Conservation (phyloP, 208 protist genomes). For the Crithidia brevicula region DNA sequence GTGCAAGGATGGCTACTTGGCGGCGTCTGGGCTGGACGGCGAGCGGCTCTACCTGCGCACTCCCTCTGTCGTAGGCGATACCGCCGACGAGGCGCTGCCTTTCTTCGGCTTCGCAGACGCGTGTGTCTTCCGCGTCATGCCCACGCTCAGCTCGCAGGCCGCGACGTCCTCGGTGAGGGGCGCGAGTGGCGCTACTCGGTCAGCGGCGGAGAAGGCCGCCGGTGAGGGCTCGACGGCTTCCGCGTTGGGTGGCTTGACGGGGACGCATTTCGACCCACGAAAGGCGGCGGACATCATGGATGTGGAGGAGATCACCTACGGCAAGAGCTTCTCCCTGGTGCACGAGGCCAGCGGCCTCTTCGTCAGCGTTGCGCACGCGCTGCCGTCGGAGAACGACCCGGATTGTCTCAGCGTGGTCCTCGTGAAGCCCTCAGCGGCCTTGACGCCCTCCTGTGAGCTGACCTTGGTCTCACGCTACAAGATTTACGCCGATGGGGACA, state of each 20-base stretch:
- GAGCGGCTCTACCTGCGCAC: constrained; percentile 57
- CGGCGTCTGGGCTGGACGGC: constrained; percentile 45
- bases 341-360: constrained; percentile 66
- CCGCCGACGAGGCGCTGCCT: constrained; percentile 48
- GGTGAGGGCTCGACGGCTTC: constrained; percentile 7
- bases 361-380: constrained; percentile 56
- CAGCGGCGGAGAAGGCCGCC: not conserved
- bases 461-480: constrained; percentile 75
- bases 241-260: not conserved
- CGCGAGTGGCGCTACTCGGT: not conserved
- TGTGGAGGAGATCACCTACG: constrained; percentile 65
- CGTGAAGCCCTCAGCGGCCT: constrained; percentile 41
- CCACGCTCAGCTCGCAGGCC: constrained; percentile 30
- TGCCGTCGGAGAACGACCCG: constrained; percentile 63
- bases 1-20: constrained; percentile 74
- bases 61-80: constrained; percentile 35
- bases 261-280: constrained; percentile 11
- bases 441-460: constrained; percentile 58
- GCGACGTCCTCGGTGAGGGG: constrained; percentile 19
- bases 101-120: constrained; percentile 56
- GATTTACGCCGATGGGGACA: constrained; percentile 74
- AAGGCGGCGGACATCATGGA: constrained; percentile 38
- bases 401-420: constrained; percentile 72
- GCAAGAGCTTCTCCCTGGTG: constrained; percentile 59
- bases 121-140: constrained; percentile 64